Base-by-base conservation (phyloP, 2,329 filamentous ascomycete species). In the Paecilomyces sp. region DNA sequence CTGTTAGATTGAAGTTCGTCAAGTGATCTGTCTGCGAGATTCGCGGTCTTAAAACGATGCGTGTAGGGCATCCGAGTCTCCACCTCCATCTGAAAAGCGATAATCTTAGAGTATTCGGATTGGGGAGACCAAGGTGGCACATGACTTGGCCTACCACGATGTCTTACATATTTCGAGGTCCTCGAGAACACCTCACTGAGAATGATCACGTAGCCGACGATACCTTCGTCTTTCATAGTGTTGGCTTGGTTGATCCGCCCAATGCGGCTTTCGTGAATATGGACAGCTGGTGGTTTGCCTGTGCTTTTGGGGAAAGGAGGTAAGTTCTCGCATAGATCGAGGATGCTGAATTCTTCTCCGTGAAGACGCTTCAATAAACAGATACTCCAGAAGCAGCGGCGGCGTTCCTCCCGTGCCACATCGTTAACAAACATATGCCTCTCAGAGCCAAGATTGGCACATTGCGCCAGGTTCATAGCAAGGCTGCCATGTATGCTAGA, bases 61-160 rank as follows among this genome's bases (percentile, higher is more conserved):
- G 74, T 77, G 22, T 78, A 75, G 1, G 81, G 80, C 64, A 83
- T 77, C 2, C 74, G 74, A 6, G 80, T 82, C 63, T 84, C 81
- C 24, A 80, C 72, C 9, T 83, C 80, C 75, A 83, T 80, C 57
- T 81, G 79, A 12, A 77, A 66, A 3, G 78, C 75, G 56, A 80
- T 77, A 30, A 82, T 79, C n/a, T 73, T 76, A 0, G 81, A 78
- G 62, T 83, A 83, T 56, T 83, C 80, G 0, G 81, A 83, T 54
- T 80, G 73, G 0, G 79, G 74, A 9, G 79, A 80, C 80, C 81
- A 80, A 24, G 75, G 78, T 4, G 78, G 77, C 8, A 79, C 67
- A 25, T 69, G 71, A 58, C 75, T 76, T 6, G 77, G 74, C 34
- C 73, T 75, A 15, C 80, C 79, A 25, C 76, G 74, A 24, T 73